Evolutionary conservation across 1,284 basidiomycete genomes (phyloP).

Genomic region (Microstroma glucosiphilum): DNA sequence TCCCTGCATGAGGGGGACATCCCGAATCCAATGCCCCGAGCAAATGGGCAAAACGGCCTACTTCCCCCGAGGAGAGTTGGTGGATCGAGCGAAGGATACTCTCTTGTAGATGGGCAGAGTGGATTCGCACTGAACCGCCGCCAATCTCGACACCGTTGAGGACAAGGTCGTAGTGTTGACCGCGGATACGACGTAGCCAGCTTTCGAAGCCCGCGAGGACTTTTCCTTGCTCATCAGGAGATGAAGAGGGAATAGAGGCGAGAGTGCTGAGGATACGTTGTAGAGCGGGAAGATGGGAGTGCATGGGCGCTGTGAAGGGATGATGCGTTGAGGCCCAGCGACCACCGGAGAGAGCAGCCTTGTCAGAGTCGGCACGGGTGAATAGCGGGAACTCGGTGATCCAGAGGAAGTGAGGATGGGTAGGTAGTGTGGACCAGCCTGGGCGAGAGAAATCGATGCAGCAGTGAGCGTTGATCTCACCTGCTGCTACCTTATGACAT

Average conservation of each 20-base stretch:
- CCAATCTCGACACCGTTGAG: slow-evolving; percentile 88
- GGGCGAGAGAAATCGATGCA: background rate
- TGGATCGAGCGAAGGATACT: slow-evolving; percentile 71
- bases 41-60: slow-evolving; percentile 71
- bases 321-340: slow-evolving; percentile 87
- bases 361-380: slow-evolving; percentile 79
- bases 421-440: slow-evolving; percentile 5
- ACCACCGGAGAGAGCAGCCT: slow-evolving; percentile 67
- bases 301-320: slow-evolving; percentile 93
- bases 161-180: slow-evolving; percentile 97
- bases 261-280: slow-evolving; percentile 54
- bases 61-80: slow-evolving; percentile 66
- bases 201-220: slow-evolving; percentile 12
- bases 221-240: background rate
- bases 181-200: slow-evolving; percentile 56
- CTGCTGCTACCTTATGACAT: no score
- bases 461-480: no score
- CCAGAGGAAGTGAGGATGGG: slow-evolving; percentile 78
- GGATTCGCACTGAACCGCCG: slow-evolving; percentile 85
- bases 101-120: slow-evolving; percentile 78
- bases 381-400: slow-evolving; percentile 93
- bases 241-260: background rate
- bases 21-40: slow-evolving; percentile 77
- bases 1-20: slow-evolving; percentile 91
- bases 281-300: slow-evolving; percentile 70